Percentiles rank a stretch among this genome's conserved stretches.
Conservation (phyloP, 1,139 yeast genomes). For the Magnusiomyces magnusii region DNA sequence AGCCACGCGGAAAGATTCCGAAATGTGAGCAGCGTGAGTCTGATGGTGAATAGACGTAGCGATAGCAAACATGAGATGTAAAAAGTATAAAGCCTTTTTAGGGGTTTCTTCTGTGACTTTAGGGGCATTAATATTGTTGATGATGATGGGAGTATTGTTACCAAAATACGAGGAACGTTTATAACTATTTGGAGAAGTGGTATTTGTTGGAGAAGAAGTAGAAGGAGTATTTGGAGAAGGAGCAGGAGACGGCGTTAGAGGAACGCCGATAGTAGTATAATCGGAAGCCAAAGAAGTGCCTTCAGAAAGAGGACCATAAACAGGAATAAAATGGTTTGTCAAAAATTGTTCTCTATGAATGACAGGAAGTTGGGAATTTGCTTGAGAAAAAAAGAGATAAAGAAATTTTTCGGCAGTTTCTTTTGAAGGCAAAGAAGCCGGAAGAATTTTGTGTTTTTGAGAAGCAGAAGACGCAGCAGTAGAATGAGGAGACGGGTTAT, state of each 20-base stretch:
- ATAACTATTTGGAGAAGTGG: too few relatives aligned
- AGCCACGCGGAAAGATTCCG: constrained; percentile 65
- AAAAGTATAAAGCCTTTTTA: constrained; percentile 42
- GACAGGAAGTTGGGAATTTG: constrained; percentile 75
- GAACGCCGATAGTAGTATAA: constrained; percentile 43
- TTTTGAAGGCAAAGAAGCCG: constrained; percentile 62
- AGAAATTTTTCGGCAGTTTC: constrained; percentile 59
- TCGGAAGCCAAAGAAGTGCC: constrained; percentile 55
- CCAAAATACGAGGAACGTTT: too few relatives aligned
- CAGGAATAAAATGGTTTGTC: constrained; percentile 57
- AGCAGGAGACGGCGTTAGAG: constrained; percentile 19
- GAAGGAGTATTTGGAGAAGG: constrained; percentile 16
- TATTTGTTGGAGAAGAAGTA: constrained; percentile 12
- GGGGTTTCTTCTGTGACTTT: constrained; percentile 10
- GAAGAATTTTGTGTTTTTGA: constrained; percentile 26
- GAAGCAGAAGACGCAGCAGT: constrained; percentile 9
- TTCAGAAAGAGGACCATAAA: constrained; percentile 61
- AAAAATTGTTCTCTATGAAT: constrained; percentile 75
- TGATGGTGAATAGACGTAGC: constrained; percentile 70
- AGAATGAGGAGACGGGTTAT: not conserved
- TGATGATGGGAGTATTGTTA: constrained; percentile 36
- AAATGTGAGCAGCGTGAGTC: constrained; percentile 56
- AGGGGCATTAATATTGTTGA: constrained; percentile 25
- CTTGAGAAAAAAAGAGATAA: constrained; percentile 64
- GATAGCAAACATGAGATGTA: constrained; percentile 71